Percentiles rank a stretch among this genome's conserved stretches.
These are phyloP conservation scores for Suillus placidus DNA, from an alignment of 768 basidiomycete species.

Conservation along the genomic window DNA sequence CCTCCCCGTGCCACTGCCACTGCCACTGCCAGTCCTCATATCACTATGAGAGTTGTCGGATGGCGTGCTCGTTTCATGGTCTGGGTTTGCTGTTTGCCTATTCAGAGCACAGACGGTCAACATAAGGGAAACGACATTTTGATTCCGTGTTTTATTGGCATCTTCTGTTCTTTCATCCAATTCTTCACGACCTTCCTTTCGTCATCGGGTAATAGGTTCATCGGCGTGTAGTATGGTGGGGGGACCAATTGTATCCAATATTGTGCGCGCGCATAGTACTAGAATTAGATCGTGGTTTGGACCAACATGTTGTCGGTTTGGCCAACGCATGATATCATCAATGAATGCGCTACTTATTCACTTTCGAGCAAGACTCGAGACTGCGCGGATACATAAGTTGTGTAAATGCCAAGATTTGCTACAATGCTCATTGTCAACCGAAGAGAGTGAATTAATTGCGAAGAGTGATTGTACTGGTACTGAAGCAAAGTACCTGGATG, in stretches of 20 bases:
- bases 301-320: neutral
- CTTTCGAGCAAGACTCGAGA: neutral
- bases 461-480: neutral
- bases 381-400: too few species aligned
- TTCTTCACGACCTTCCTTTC: neutral
- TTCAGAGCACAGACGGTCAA: neutral
- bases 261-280: neutral
- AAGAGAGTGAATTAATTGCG: neutral
- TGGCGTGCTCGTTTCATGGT: neutral
- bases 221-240: neutral
- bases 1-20: neutral
- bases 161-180: neutral
- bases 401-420: neutral
- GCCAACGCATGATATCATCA: neutral
- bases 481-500: neutral
- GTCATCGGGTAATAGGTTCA: neutral
- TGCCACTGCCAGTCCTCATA: neutral
- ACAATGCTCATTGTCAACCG: neutral
- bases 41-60: neutral
- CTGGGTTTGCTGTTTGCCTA: neutral
- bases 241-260: neutral
- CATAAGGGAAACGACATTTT: neutral
- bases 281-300: neutral
- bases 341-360: neutral
- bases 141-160: neutral